These are phyloP conservation scores for Mycena olivaceomarginata DNA, from an alignment of 768 basidiomycete genomes.

Conservation along the genomic window DNA sequence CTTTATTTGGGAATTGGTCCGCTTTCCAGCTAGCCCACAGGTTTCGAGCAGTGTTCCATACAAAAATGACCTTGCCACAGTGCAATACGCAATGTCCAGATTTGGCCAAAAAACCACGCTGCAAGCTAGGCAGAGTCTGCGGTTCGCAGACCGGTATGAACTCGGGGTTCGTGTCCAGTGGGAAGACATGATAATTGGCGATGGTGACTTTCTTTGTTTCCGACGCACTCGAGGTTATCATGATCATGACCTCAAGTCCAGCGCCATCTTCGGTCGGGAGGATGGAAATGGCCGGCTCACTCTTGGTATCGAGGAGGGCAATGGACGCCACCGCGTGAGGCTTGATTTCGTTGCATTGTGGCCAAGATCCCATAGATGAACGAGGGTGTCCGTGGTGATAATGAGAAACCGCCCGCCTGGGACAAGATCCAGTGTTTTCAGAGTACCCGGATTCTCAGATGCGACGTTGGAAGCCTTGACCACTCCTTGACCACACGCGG, in stretches of 20 bases:
- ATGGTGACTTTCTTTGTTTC: background rate
- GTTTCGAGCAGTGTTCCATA: constrained; percentile 24
- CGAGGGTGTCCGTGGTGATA: constrained; percentile 9
- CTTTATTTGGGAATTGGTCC: background rate
- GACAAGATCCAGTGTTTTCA: constrained; percentile 14
- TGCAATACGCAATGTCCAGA: constrained; percentile 10
- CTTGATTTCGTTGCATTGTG: constrained; percentile 6
- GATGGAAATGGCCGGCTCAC: constrained; percentile 14
- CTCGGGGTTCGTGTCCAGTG: constrained; percentile 17
- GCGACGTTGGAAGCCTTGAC: constrained; percentile 21
- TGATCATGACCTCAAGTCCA: constrained; percentile 25
- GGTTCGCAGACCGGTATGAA: constrained; percentile 12
- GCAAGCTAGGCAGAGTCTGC: background rate
- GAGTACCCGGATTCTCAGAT: background rate
- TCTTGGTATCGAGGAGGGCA: background rate
- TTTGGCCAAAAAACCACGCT: constrained; percentile 8
- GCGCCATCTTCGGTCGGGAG: constrained; percentile 19
- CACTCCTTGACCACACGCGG: constrained; percentile 17
- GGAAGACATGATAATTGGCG: constrained; percentile 17
- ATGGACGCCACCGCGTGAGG: constrained; percentile 29
- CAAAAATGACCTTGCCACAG: background rate
- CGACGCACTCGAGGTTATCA: background rate
- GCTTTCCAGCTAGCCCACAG: constrained; percentile 25
- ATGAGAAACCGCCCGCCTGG: constrained; percentile 33
- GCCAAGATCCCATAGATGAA: constrained; percentile 28